Conservation (phyloP, 495 filamentous ascomycete genomes). For the Penicillium ucsense region DNA sequence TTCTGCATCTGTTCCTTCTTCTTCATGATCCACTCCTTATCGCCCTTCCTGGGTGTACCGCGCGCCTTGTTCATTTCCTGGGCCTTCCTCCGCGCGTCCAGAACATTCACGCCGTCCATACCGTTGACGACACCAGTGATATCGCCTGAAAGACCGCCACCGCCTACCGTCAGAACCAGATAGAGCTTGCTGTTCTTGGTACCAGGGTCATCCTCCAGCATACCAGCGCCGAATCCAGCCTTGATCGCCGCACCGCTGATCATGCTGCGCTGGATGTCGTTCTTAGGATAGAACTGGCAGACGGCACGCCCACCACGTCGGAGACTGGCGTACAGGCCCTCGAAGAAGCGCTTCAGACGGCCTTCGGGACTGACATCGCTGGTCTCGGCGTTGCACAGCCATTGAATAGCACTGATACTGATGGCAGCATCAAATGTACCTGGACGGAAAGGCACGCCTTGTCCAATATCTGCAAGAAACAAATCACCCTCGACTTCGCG, state of each 20-base stretch:
- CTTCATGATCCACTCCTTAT: conserved; percentile 79
- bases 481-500: conserved; percentile 88
- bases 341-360: conserved; percentile 76
- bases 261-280: conserved; percentile 84
- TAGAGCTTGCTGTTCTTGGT: conserved; percentile 94
- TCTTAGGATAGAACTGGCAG: conserved; percentile 96
- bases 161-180: conserved; percentile 86
- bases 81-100: conserved; percentile 57
- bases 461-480: conserved; percentile 85
- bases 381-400: conserved; percentile 92
- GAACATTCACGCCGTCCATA: conserved; percentile 77
- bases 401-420: conserved; percentile 89
- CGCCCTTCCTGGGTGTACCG: conserved; percentile 56
- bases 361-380: conserved; percentile 70
- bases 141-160: conserved; percentile 62
- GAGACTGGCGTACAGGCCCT: conserved; percentile 78
- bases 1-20: conserved; percentile 95
- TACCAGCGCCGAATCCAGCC: conserved; percentile 90
- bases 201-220: conserved; percentile 88
- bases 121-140: conserved; percentile 78
- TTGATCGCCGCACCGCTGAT: conserved; percentile 79
- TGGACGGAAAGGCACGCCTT: conserved; percentile 88
- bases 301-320: conserved; percentile 83
- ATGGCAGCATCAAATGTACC: conserved; percentile 93
- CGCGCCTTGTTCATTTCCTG: conserved; percentile 35